Evolutionary conservation across 441 rosid genomes (phyloP).

Genomic region (Gossypium gossypioides): DNA sequence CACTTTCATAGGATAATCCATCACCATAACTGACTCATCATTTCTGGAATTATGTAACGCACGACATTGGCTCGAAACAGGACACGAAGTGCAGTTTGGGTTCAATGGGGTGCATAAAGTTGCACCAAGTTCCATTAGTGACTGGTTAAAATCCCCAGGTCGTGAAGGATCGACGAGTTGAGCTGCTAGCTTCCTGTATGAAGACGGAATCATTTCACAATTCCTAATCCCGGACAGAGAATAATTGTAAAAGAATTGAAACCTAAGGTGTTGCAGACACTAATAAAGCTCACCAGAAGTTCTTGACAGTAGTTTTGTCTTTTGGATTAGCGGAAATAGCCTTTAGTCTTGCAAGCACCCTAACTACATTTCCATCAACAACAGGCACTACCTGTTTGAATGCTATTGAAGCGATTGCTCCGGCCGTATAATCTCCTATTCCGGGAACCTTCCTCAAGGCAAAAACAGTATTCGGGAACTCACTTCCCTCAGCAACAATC

Average conservation of each 20-base stretch:
- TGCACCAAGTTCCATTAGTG: conserved; percentile 93
- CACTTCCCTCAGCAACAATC: conserved; percentile 46
- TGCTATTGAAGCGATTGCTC: conserved; percentile 91
- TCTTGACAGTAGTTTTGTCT: conserved; percentile 43
- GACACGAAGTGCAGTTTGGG: conserved; percentile 70
- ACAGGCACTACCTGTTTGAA: conserved; percentile 75
- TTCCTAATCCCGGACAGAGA: neutral
- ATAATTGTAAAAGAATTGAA: neutral
- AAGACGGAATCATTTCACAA: neutral
- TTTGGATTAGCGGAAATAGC: conserved; percentile 75
- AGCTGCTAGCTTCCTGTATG: conserved; percentile 66
- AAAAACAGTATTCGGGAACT: conserved; percentile 55
- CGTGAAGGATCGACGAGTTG: conserved; percentile 70
- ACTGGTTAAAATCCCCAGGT: conserved; percentile 93
- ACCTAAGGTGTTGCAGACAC: conserved; percentile 5
- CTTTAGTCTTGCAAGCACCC: conserved; percentile 75
- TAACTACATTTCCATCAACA: conserved; percentile 82
- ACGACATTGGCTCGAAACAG: conserved; percentile 60
- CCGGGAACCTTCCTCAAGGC: conserved; percentile 66
- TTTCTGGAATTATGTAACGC: conserved; percentile 45
- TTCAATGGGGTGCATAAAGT: conserved; percentile 58
- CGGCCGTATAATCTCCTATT: conserved; percentile 89
- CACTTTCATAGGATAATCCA: conserved; percentile 66
- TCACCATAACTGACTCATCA: conserved; percentile 39
- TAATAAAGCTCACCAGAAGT: conserved; percentile 49